Evolutionary conservation across 106 monocot species (phyloP).

Genomic region (Gastrodia elata): DNA sequence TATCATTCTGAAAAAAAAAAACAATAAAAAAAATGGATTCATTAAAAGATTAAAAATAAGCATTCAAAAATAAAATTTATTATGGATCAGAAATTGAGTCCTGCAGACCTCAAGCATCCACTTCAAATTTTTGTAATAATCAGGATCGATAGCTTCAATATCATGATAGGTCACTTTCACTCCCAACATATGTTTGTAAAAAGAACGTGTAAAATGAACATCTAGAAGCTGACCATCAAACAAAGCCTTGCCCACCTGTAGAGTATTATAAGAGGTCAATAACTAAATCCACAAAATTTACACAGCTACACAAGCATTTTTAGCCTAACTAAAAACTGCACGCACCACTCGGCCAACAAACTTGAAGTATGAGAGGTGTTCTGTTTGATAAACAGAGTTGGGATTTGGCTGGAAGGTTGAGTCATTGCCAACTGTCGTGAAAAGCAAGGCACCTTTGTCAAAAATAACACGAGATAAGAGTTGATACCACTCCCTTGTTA

Average conservation of each 20-base stretch:
- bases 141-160: constrained; percentile 96
- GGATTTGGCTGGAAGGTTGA: constrained; percentile 97
- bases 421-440: constrained; percentile 95
- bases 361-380: constrained; percentile 96
- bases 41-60: not conserved
- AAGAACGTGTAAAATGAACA: constrained; percentile 97
- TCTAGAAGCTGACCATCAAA: constrained; percentile 96
- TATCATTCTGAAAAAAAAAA: constrained; percentile 63
- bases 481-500: constrained; percentile 97
- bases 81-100: too few relatives aligned
- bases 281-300: not conserved
- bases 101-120: constrained; percentile 98
- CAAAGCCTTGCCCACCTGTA: constrained; percentile 91
- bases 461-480: constrained; percentile 86
- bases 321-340: constrained; percentile 9
- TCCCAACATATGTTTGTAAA: constrained; percentile 96
- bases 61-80: not conserved
- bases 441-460: constrained; percentile 94
- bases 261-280: not conserved
- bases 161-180: constrained; percentile 97
- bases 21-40: not conserved
- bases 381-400: constrained; percentile 95
- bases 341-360: constrained; percentile 97
- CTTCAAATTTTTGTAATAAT: constrained; percentile 88
- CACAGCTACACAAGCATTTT: not conserved